These are phyloP conservation scores for Candida lessepsii DNA, from an alignment of 805 yeast species.

Conservation along the genomic window DNA sequence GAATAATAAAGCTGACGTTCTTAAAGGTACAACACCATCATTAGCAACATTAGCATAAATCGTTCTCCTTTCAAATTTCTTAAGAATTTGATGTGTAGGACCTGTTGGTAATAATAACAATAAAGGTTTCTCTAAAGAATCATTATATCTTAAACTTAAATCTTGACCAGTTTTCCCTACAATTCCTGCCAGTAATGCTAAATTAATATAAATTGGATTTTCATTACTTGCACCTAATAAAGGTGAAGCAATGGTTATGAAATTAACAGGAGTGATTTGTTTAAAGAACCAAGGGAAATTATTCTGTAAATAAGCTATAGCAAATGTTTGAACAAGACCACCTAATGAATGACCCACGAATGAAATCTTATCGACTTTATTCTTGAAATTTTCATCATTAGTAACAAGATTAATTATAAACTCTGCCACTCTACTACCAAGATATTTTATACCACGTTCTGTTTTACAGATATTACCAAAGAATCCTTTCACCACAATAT, in stretches of 20 bases:
- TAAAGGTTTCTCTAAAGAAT: constrained; percentile 55
- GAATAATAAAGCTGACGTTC: constrained; percentile 84
- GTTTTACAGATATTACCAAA: constrained; percentile 84
- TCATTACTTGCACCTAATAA: constrained; percentile 84
- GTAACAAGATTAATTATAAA: constrained; percentile 58
- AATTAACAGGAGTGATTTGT: constrained; percentile 67
- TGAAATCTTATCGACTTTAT: constrained; percentile 61
- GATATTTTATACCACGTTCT: constrained; percentile 79
- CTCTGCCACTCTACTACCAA: constrained; percentile 80
- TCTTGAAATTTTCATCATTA: constrained; percentile 37
- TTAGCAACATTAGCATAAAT: constrained; percentile 85
- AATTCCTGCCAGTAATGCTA: constrained; percentile 82
- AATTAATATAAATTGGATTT: constrained; percentile 78
- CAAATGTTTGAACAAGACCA: constrained; percentile 88
- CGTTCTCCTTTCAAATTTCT: constrained; percentile 67
- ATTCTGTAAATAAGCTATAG: constrained; percentile 72
- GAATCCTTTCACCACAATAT: constrained; percentile 78
- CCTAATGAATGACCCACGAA: constrained; percentile 94
- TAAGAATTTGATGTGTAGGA: constrained; percentile 64
- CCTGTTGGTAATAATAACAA: constrained; percentile 73
- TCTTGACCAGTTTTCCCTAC: constrained; percentile 95
- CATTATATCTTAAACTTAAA: constrained; percentile 58
- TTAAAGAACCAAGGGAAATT: constrained; percentile 72
- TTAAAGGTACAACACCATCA: constrained; percentile 93
- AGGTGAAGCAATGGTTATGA: constrained; percentile 84